These are phyloP conservation scores for Cadophora malorum DNA, from an alignment of 2,329 filamentous ascomycete genomes.

Conservation along the genomic window DNA sequence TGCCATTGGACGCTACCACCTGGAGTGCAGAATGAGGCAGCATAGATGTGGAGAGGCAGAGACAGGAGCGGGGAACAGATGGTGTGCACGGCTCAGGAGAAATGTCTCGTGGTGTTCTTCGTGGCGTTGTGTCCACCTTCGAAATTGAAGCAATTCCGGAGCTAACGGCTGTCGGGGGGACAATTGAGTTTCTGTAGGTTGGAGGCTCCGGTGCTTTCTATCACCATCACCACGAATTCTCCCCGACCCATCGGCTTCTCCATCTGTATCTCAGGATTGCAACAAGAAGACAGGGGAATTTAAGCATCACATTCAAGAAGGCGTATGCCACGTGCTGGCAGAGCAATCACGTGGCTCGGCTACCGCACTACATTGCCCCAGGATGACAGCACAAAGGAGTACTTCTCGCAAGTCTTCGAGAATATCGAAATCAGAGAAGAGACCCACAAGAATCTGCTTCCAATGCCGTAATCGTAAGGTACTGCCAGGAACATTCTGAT, in stretches of 20 bases:
- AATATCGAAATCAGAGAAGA: neutral
- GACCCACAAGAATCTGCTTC: constrained; percentile 5
- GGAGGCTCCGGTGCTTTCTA: neutral
- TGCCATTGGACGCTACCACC: constrained; percentile 5
- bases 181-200: neutral
- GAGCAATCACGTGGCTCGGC: neutral
- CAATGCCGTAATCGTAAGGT: constrained; percentile 9
- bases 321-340: neutral
- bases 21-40: neutral
- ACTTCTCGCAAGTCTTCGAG: neutral
- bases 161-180: constrained; percentile 12
- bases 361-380: neutral
- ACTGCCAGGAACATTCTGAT: neutral
- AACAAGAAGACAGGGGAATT: neutral
- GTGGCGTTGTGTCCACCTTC: neutral
- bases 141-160: constrained; percentile 10
- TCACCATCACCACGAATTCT: neutral
- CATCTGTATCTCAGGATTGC: neutral
- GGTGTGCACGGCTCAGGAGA: constrained; percentile 1
- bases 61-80: neutral
- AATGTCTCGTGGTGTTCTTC: constrained; percentile 6
- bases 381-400: neutral
- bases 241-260: neutral
- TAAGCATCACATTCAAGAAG: neutral
- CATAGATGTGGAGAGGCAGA: neutral